Base-by-base conservation (phyloP, 257 asterid genomes). In the Haberlea rhodopensis region DNA sequence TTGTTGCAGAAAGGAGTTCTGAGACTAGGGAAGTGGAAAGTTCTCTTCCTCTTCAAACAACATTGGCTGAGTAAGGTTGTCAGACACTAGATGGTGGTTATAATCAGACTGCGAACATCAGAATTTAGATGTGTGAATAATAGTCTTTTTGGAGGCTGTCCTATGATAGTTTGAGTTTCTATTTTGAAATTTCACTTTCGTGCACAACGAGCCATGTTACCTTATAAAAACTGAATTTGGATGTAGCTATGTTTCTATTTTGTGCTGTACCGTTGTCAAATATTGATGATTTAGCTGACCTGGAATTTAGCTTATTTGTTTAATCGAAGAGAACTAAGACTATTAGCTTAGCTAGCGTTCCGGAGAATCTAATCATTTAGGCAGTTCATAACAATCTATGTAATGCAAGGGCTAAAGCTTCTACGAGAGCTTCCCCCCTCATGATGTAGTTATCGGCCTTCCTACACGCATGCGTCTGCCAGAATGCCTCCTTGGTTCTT, bases 1-100 rank as follows among this genome's bases (percentile, higher is more conserved):
- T 72, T 51, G 97, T 89, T 71, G 88, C 94, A n/a, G 85, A 84
- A 73, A 81, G 89, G 83, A 80, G 64, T 71, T 72, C 89, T 0
- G 85, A 82, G 69, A 37, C 68, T 16, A 69, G 76, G 73, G 94
- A 80, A 71, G 94, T 89, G 65, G 97, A 87, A 77, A 85, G 89
- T 66, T 65, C 82, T 66, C 78, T 92, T 78, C 88, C 98, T 48
- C 96, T 92, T 26, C 84, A 70, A 71, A 89, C 97, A 59, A 72
- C 87, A 0, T 72, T 85, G 57, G 79, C 91, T 18, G 76, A 92
- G 65, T 91, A 80, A 76, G 76, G 71, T 52, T 2, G 16, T 57
- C 54, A 66, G 51, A 43, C 16, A 31, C 65, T 57, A 49, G 21
- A 46, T 45, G 24, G n/a, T n/a, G n/a, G 19, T 52, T 26, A 22